phyloP scores from a whole-genome alignment of 73 alveolate genomes.

The Stentor coeruleus region DNA sequence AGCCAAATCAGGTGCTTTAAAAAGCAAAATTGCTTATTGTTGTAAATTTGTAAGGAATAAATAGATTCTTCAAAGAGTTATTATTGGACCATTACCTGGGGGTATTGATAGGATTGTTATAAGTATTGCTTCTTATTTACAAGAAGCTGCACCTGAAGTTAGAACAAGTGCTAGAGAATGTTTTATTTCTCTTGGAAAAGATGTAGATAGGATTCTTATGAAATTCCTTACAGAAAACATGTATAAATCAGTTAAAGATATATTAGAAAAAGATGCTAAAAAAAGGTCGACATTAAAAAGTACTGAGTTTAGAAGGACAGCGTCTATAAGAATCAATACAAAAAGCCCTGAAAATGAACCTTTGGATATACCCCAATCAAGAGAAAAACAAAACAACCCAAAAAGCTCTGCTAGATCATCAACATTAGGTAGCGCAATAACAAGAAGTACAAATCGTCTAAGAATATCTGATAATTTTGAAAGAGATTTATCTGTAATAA shows the following conservation, averaged over 20 bases:
- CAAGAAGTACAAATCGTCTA: not conserved
- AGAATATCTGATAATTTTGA: not conserved
- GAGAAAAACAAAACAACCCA: no score
- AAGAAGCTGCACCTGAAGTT: slow-evolving; percentile 2
- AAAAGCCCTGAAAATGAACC: no score
- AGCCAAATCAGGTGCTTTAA: not conserved
- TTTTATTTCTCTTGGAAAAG: not conserved
- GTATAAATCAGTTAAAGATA: not conserved
- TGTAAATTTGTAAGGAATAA: not conserved
- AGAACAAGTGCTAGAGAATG: not conserved
- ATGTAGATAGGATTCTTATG: not conserved
- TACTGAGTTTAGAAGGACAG: not conserved
- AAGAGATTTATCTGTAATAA: no score
- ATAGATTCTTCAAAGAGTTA: not conserved
- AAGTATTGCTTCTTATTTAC: not conserved
- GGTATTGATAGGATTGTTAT: not conserved
- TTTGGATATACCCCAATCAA: no score
- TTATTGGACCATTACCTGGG: not conserved
- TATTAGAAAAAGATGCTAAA: not conserved
- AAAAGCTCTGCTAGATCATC: not conserved
- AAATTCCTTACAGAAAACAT: not conserved
- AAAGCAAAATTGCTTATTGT: not conserved
- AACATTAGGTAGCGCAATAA: not conserved
- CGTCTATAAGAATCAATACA: not conserved
- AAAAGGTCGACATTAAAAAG: not conserved